These are phyloP conservation scores for Solanum hybrid DNA, from an alignment of 305 asterid genomes.

Conservation along the genomic window DNA sequence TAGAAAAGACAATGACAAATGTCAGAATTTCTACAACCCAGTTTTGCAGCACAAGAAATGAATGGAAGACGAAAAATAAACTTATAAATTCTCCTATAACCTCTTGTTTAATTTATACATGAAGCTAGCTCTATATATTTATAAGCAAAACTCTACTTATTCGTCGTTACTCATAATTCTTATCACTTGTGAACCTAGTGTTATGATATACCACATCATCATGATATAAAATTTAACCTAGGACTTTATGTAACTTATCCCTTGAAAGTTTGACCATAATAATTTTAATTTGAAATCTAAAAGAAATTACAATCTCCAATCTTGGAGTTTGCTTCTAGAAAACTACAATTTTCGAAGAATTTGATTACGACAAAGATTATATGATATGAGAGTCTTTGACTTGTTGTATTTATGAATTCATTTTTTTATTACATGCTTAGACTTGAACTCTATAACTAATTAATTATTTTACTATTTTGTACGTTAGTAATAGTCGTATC, in stretches of 20 bases:
- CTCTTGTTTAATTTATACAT: background rate
- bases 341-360: background rate
- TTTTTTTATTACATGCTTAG: background rate
- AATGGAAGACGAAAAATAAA: background rate
- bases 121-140: background rate
- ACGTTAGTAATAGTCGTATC: background rate
- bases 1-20: too few relatives aligned
- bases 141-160: background rate
- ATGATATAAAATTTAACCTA: background rate
- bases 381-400: background rate
- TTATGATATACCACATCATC: background rate
- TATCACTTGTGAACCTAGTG: background rate
- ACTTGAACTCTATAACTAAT: background rate
- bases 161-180: background rate
- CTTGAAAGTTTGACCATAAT: background rate
- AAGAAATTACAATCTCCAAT: background rate
- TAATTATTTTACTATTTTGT: background rate
- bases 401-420: background rate
- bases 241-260: background rate
- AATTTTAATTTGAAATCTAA: background rate
- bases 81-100: background rate
- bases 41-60: background rate
- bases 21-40: background rate
- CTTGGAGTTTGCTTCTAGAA: background rate
- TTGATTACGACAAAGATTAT: background rate